phyloP scores from a whole-genome alignment of 257 asterid species.

The Solanum lignicaule region DNA sequence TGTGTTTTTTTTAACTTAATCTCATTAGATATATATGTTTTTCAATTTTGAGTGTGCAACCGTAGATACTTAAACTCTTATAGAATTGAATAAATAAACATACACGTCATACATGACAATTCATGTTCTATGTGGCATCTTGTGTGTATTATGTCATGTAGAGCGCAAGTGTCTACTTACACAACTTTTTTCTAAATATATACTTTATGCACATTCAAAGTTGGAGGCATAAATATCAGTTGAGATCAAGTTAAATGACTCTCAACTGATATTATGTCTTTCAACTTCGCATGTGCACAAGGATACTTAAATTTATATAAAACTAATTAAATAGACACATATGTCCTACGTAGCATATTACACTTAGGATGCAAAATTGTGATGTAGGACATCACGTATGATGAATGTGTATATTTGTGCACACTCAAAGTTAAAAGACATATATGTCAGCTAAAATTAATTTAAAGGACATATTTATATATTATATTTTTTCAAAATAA shows the following conservation, averaged over 20 bases:
- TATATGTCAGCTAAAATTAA: background rate
- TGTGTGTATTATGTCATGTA: background rate
- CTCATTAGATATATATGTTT: too few relatives aligned
- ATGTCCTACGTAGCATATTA: too few relatives aligned
- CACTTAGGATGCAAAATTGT: background rate
- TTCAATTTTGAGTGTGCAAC: background rate
- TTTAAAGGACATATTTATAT: background rate
- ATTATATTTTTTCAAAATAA: too few relatives aligned
- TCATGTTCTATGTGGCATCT: background rate
- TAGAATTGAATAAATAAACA: too few relatives aligned
- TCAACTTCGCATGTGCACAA: background rate
- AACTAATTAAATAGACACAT: too few relatives aligned
- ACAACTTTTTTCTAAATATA: too few relatives aligned
- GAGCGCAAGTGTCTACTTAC: background rate
- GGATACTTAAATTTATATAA: too few relatives aligned
- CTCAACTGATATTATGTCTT: too few relatives aligned
- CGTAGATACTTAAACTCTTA: too few relatives aligned
- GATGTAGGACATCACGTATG: background rate
- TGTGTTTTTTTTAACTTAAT: too few relatives aligned
- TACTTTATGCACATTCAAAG: background rate
- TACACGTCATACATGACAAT: background rate
- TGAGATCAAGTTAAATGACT: background rate
- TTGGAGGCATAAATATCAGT: background rate
- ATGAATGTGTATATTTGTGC: background rate
- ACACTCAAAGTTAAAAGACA: background rate